Base-by-base conservation (phyloP, 148 eudicot genomes). In the Rhododendron griersonianum region DNA sequence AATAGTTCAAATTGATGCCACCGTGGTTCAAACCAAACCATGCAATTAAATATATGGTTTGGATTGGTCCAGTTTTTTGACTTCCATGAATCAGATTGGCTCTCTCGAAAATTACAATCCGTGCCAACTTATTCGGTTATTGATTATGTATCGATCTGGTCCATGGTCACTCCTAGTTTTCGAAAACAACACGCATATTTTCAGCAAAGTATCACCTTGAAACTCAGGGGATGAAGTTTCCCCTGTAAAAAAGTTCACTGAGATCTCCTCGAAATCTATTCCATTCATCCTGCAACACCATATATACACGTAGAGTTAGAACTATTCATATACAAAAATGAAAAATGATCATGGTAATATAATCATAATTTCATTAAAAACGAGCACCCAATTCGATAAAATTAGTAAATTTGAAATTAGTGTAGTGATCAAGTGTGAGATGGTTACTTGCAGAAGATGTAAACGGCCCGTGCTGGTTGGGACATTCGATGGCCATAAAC, bases 361-460 rank as follows among this genome's bases (percentile, higher is more conserved):
- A 55, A 55, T 55, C 41, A 5, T 39, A 41, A 0, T 41, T 41
- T 41, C 44, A 41, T 41, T 41, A 5, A 41, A 41, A 41, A 41
- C 44, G 44, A 41, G 44, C 44, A 5, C 44, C 44, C 44, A 48
- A 79, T 10, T 45, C 51, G 51, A n/a, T 15, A 55, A 55, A 55
- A 55, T 3, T 41, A 16, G 6, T 3, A 14, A 53, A 53, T 41
- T 41, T 41, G 44, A 21, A 61, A 4, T 5, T 21, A 61, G 69
- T 9, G n/a, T 5, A 61, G 67, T 61, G 25, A 61, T 9, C 30
- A n/a, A 25, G 28, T 63, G 71, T 65, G 71, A 35, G 82, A 50
- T 15, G 65, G 13, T 88, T 87, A 93, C 98, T 89, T 94, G 98
- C 94, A 94, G 88, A 96, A 94, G 59, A 96, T 88, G 30, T 93